Evolutionary conservation across 768 basidiomycete genomes (phyloP).

Genomic region (Termitomyces heimii): DNA sequence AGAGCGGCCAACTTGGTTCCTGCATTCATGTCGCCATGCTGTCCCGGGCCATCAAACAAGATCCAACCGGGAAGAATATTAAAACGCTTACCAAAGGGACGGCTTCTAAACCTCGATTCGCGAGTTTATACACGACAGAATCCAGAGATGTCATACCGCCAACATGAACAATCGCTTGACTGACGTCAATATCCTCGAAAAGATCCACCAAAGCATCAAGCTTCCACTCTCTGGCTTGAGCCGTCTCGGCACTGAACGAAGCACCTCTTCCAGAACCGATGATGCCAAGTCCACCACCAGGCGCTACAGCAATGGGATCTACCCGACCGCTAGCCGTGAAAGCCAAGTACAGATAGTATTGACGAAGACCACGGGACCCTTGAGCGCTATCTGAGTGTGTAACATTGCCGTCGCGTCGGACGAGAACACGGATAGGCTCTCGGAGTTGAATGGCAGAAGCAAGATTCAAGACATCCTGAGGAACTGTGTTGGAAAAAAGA

Average conservation of each 20-base stretch:
- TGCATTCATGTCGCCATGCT: slow-evolving; percentile 94
- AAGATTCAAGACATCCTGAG: slow-evolving; percentile 95
- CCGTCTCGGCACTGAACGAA: slow-evolving; percentile 67
- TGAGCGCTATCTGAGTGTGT: slow-evolving; percentile 59
- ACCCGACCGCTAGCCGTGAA: slow-evolving; percentile 83
- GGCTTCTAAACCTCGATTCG: slow-evolving; percentile 80
- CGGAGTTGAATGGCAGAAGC: slow-evolving; percentile 89
- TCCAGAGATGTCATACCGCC: slow-evolving; percentile 85
- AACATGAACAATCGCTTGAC: slow-evolving; percentile 82
- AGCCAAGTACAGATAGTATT: slow-evolving; percentile 94
- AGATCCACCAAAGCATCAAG: slow-evolving; percentile 87
- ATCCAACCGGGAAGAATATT: slow-evolving; percentile 2
- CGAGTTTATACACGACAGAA: slow-evolving; percentile 85
- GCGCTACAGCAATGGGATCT: slow-evolving; percentile 39
- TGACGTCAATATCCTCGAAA: slow-evolving; percentile 80
- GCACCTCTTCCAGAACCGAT: slow-evolving; percentile 89
- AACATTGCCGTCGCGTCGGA: slow-evolving; percentile 84
- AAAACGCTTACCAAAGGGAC: slow-evolving; percentile 69
- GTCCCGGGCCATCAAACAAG: slow-evolving; percentile 10
- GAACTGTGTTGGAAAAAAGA: slow-evolving; percentile 97
- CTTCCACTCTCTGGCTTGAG: slow-evolving; percentile 91
- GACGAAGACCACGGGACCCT: slow-evolving; percentile 80
- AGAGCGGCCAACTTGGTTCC: slow-evolving; percentile 76
- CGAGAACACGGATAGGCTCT: slow-evolving; percentile 97
- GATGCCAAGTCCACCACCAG: slow-evolving; percentile 70